Evolutionary conservation across 2,329 filamentous ascomycete species (phyloP).

Genomic region (Penicillium thymicola): DNA sequence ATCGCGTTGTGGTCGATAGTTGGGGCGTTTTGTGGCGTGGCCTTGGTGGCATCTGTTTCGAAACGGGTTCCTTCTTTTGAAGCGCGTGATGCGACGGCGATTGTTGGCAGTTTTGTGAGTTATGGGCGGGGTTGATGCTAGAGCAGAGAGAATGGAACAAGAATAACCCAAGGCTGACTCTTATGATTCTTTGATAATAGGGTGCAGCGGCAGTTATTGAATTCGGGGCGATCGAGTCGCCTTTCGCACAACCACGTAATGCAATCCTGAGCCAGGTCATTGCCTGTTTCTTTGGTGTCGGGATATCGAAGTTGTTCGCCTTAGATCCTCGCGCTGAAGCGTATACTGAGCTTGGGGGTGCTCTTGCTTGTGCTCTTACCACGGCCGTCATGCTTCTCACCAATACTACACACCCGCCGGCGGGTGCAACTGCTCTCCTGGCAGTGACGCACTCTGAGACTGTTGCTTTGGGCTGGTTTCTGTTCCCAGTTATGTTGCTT

Average conservation of each 20-base stretch:
- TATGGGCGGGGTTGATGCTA: not conserved
- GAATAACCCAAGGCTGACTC: not conserved
- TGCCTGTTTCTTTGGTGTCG: slow-evolving; percentile 59
- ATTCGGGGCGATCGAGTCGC: slow-evolving; percentile 68
- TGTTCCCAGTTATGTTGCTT: slow-evolving; percentile 62
- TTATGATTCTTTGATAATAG: slow-evolving; percentile 35
- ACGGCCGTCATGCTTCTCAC: slow-evolving; percentile 66
- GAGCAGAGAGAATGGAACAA: no score
- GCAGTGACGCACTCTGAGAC: slow-evolving; percentile 55
- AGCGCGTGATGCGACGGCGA: slow-evolving; percentile 53
- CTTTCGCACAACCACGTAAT: slow-evolving; percentile 70
- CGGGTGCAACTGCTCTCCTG: slow-evolving; percentile 69
- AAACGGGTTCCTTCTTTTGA: slow-evolving; percentile 55
- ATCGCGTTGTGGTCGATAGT: slow-evolving; percentile 62
- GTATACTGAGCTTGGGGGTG: slow-evolving; percentile 62
- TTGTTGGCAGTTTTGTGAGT: slow-evolving; percentile 70
- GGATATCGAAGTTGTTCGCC: slow-evolving; percentile 63
- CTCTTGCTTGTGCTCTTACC: slow-evolving; percentile 62
- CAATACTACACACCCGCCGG: slow-evolving; percentile 70
- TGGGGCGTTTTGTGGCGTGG: slow-evolving; percentile 61
- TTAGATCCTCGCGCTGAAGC: slow-evolving; percentile 48
- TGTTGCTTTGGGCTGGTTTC: slow-evolving; percentile 61
- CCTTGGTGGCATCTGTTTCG: slow-evolving; percentile 58
- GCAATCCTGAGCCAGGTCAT: slow-evolving; percentile 65
- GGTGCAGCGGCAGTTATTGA: slow-evolving; percentile 73